Evolutionary conservation across 306 rosid species (phyloP), one percentile per base, ranked within the genome.

Genomic region (Urtica urens): DNA sequence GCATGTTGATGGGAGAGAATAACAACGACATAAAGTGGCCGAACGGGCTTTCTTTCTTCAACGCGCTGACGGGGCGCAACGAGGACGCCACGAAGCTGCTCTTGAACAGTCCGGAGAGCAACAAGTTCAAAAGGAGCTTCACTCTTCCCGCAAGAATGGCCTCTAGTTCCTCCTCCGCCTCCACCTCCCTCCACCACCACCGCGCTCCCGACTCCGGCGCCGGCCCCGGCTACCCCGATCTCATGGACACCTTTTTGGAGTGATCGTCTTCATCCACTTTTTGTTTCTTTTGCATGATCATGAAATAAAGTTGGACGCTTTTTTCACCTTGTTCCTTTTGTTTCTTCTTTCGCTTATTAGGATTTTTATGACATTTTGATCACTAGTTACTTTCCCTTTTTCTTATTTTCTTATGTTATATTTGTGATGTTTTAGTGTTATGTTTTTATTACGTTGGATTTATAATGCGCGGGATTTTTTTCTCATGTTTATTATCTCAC

Each of bases 11-110:
- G 78, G 86, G 79, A 19, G 90, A 71, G 60, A 93, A 82, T 42
- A 96, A 86, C 49, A 64, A 31, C 33, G 96, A 92, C 49, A 77
- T 92, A 46, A 92, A 92, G 50, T 92, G 99, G 99, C 99, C 94
- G 0, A 92, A 80, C 46, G 96, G 94, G 0, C 23, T 79, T 75
- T 75, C 99, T 34, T 73, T 92, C 76, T 86, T 82, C 72, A 92
- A 70, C 50, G 94, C 99, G 7, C 76, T 92, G 20, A 92, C 96
- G 0, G 99, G 88, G 29, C 74, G 87, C 34, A 53, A 78, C 0
- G 94, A 81, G 46, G 92, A 84, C 29, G 82, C 92, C 4, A n/a
- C n/a, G n/a, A 90, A 81, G 68, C 87, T 81, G 49, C 46, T 90
- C 75, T 84, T 88, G 60, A 78, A 84, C 53, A 86, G 99, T 78